These are phyloP conservation scores for Capsella bursapastoris DNA, from an alignment of 345 rosid genomes.

Conservation along the genomic window DNA sequence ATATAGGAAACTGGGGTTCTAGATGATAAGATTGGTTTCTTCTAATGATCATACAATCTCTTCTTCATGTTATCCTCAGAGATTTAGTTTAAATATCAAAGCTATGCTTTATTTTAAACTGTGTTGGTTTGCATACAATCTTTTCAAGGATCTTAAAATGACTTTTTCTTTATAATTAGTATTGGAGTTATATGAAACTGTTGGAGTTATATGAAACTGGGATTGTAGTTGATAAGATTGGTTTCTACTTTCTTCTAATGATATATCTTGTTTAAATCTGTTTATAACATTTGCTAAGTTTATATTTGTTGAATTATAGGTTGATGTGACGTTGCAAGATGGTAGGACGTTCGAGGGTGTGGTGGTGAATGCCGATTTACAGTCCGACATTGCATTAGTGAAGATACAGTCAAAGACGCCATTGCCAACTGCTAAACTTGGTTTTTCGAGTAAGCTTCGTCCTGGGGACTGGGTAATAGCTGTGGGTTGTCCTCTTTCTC, in stretches of 20 bases:
- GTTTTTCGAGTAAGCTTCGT: conserved; percentile 81
- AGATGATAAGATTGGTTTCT: neutral
- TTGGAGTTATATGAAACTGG: neutral
- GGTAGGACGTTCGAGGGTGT: conserved; percentile 86
- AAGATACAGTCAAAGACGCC: conserved; percentile 84
- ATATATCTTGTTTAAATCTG: neutral
- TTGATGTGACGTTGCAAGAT: conserved; percentile 94
- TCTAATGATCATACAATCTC: no score
- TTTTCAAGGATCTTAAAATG: conserved; percentile 5
- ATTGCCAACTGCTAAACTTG: conserved; percentile 82
- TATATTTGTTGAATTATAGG: conserved; percentile 51
- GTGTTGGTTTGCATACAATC: neutral
- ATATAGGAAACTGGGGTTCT: neutral
- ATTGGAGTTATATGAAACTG: neutral
- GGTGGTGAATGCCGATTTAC: conserved; percentile 80
- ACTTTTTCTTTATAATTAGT: neutral
- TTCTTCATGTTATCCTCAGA: conserved; percentile 11
- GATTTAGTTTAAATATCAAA: conserved; percentile 47
- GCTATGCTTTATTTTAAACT: neutral
- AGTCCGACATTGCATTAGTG: conserved; percentile 92
- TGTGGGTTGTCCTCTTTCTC: conserved; percentile 93
- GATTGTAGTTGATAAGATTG: neutral
- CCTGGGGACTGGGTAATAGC: conserved; percentile 98
- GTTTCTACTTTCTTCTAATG: neutral
- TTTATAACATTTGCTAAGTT: conserved; percentile 8